Evolutionary conservation across 2,329 filamentous ascomycete genomes (phyloP).

Genomic region (Pseudopyricularia javanii): DNA sequence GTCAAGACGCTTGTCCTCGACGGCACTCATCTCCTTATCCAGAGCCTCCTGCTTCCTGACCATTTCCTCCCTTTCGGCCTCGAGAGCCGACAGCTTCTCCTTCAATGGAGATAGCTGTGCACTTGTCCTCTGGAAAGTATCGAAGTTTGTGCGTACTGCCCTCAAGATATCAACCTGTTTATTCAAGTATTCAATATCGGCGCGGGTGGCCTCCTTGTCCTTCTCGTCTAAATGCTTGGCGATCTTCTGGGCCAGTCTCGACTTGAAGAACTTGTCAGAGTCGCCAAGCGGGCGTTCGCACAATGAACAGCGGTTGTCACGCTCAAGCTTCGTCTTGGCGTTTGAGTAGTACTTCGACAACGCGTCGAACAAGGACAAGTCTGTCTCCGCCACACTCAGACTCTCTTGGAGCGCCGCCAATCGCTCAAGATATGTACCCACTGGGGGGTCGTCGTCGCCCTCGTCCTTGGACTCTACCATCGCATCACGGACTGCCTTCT

Average conservation of each 20-base stretch:
- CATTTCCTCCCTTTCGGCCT: slow-evolving; percentile 48
- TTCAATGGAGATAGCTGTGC: slow-evolving; percentile 27
- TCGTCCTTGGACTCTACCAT: slow-evolving; percentile 17
- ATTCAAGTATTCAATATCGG: slow-evolving; percentile 33
- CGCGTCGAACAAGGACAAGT: slow-evolving; percentile 56
- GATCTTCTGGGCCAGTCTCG: slow-evolving; percentile 55
- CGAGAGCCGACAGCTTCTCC: slow-evolving; percentile 53
- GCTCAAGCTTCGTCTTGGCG: slow-evolving; percentile 52
- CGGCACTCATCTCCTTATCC: slow-evolving; percentile 53
- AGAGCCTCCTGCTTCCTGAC: slow-evolving; percentile 52
- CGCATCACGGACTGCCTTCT: slow-evolving; percentile 39
- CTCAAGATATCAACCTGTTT: slow-evolving; percentile 45
- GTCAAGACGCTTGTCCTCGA: slow-evolving; percentile 36
- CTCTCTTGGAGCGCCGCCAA: slow-evolving; percentile 35
- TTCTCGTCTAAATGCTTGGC: slow-evolving; percentile 49
- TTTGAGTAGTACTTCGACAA: slow-evolving; percentile 60
- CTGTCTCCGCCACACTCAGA: slow-evolving; percentile 50
- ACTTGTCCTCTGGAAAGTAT: slow-evolving; percentile 50
- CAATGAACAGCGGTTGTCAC: slow-evolving; percentile 62
- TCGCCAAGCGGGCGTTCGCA: slow-evolving; percentile 61
- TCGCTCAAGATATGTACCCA: slow-evolving; percentile 42
- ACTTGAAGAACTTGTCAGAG: slow-evolving; percentile 39
- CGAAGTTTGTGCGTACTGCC: slow-evolving; percentile 54
- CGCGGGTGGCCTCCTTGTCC: slow-evolving; percentile 40
- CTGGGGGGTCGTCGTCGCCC: slow-evolving; percentile 15